These are phyloP conservation scores for Vicia villosa DNA, from an alignment of 306 rosid species.

Conservation along the genomic window DNA sequence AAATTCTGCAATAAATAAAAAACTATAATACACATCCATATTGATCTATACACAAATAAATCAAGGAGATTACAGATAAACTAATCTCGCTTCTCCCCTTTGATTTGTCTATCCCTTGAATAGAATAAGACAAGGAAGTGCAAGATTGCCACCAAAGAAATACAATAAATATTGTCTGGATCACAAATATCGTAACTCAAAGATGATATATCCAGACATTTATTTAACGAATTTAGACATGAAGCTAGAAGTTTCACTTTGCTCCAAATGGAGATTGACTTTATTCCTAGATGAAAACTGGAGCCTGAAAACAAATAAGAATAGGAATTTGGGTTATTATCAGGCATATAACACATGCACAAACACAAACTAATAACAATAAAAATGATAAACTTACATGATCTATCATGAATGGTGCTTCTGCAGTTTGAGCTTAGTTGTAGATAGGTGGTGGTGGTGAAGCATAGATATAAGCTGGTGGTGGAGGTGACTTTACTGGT, in stretches of 20 bases:
- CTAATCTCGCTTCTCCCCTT: conserved; percentile 41
- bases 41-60: conserved; percentile 49
- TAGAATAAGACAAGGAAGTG: conserved; percentile 48
- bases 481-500: conserved; percentile 46
- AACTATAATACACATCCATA: conserved; percentile 42
- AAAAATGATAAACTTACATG: conserved; percentile 53
- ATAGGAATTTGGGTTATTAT: not conserved
- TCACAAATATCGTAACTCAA: conserved; percentile 29
- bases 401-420: conserved; percentile 37
- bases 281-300: conserved; percentile 65
- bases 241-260: conserved; percentile 51
- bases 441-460: conserved; percentile 64
- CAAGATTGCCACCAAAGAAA: conserved; percentile 56
- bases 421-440: conserved; percentile 40
- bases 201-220: conserved; percentile 49
- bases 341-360: not conserved
- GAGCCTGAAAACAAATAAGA: conserved; percentile 52
- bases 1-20: conserved; percentile 46
- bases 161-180: conserved; percentile 44
- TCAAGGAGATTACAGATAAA: conserved; percentile 36
- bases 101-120: conserved; percentile 42
- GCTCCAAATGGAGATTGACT: conserved; percentile 51
- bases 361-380: not conserved
- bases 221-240: conserved; percentile 53
- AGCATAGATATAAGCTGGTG: conserved; percentile 62